Evolutionary conservation across 805 yeast species (phyloP), one percentile per base, ranked within the genome.

Genomic region (Wickerhamiella qilinensis): DNA sequence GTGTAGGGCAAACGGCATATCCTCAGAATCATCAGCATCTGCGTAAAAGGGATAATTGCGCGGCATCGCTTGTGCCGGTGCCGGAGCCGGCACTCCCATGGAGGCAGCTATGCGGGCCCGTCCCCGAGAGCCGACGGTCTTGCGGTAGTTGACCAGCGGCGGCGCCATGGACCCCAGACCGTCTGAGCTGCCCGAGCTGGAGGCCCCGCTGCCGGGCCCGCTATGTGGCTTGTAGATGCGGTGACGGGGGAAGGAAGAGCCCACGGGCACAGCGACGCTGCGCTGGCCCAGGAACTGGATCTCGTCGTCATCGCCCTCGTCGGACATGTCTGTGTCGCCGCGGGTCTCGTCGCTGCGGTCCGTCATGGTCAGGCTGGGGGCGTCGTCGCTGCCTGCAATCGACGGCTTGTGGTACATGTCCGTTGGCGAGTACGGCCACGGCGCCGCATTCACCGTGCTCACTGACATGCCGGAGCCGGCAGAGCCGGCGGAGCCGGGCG

Each of bases 261-360:
- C 16, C 15, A n/a, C 16, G 6, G 41, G 37, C 19, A 30, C 20
- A 18, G 28, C 30, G 20, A 20, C 20, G 15, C 12, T 12, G n/a
- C 21, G 35, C 35, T 20, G 15, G 17, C 35, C 35, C 18, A 36
- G 35, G 15, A 30, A 30, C 21, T 31, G 39, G 18, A 36, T 30
- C 3, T 36, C 35, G 7, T 31, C 39, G 31, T 30, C 35, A 18
- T 30, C 39, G 16, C 14, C 6, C 5, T 36, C 39, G 4, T 36
- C 35, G 2, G 12, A 5, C 17, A 11, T 30, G 20, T 30, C 33
- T 14, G 19, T 3, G 19, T 31, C 9, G 16, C 8, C 21, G 34
- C 22, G 9, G 21, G 6, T 12, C 14, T 18, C 21, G 34, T 16
- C 20, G 12, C 33, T 16, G 7, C 6, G 6, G 17, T 16, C 33